phyloP scores from a whole-genome alignment of 495 filamentous ascomycete genomes.

The Achaetomiella virescens region DNA sequence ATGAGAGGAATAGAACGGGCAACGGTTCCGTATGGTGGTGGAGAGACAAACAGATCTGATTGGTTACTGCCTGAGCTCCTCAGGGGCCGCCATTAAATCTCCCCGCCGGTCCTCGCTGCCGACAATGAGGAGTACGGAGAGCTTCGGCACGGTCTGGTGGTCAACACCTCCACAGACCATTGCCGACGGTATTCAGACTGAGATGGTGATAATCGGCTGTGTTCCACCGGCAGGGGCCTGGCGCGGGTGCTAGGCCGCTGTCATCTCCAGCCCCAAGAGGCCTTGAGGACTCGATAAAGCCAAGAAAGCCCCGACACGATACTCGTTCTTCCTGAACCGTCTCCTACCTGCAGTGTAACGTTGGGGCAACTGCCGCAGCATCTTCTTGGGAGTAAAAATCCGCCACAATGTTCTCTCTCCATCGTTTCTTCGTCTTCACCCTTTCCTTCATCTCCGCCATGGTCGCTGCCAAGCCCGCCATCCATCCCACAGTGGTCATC shows the following conservation, averaged over 20 bases:
- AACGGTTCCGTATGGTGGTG: too few relatives aligned
- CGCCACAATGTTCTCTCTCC: not conserved
- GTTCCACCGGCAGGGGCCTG: not conserved
- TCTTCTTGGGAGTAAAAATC: not conserved
- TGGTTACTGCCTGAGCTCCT: too few relatives aligned
- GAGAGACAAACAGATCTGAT: too few relatives aligned
- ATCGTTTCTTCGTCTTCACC: not conserved
- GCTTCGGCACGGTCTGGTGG: too few relatives aligned
- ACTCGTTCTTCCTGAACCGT: too few relatives aligned
- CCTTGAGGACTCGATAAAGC: not conserved
- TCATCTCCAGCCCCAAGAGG: not conserved
- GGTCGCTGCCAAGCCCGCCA: not conserved
- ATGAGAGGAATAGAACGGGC: too few relatives aligned
- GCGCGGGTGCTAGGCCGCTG: not conserved
- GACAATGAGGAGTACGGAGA: too few relatives aligned
- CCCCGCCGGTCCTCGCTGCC: too few relatives aligned
- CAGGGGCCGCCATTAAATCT: too few relatives aligned
- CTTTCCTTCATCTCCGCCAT: not conserved
- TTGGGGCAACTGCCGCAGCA: not conserved
- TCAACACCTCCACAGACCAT: too few relatives aligned
- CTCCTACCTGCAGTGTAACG: not conserved
- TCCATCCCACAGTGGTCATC: constrained; percentile 5
- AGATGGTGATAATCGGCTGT: constrained; percentile 1
- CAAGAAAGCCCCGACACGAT: not conserved
- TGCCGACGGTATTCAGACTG: not conserved